A percentile compares a stretch with the other conserved stretches of the same genome.
These are phyloP conservation scores for Tolypocladium tundrense DNA, from an alignment of 2,329 filamentous ascomycete species.

Conservation along the genomic window DNA sequence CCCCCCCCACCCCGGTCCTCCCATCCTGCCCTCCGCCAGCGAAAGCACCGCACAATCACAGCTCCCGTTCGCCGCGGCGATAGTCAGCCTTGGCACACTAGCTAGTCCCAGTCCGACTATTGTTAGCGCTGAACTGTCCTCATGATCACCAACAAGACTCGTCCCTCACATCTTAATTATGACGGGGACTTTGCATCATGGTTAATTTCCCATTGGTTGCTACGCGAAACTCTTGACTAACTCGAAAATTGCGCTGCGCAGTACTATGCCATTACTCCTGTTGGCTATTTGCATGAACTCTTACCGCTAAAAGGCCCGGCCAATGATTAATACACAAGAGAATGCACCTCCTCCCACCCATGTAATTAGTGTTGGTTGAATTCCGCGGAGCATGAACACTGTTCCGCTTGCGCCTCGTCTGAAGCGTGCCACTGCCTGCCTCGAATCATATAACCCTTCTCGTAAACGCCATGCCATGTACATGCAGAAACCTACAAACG, in stretches of 20 bases:
- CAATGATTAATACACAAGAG: not conserved
- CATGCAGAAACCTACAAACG: constrained; percentile 3
- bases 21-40: not conserved
- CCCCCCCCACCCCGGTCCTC: not conserved
- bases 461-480: constrained; percentile 13
- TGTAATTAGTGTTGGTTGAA: not conserved
- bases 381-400: not conserved
- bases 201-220: not conserved
- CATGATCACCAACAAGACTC: not conserved
- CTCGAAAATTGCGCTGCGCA: not conserved
- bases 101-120: not conserved
- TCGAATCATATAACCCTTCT: constrained; percentile 3
- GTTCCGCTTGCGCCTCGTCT: not conserved
- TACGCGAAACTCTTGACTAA: not conserved
- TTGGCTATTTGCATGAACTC: not conserved
- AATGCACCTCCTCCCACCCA: not conserved
- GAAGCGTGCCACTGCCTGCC: not conserved
- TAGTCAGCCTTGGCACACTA: not conserved
- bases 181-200: not conserved
- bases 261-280: not conserved
- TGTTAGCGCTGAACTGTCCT: constrained; percentile 4
- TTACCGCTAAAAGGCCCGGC: not conserved
- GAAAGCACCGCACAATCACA: not conserved
- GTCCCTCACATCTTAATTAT: not conserved
- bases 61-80: not conserved